These are phyloP conservation scores for Didymella lethalis DNA, from an alignment of 2,329 filamentous ascomycete genomes.

Conservation along the genomic window DNA sequence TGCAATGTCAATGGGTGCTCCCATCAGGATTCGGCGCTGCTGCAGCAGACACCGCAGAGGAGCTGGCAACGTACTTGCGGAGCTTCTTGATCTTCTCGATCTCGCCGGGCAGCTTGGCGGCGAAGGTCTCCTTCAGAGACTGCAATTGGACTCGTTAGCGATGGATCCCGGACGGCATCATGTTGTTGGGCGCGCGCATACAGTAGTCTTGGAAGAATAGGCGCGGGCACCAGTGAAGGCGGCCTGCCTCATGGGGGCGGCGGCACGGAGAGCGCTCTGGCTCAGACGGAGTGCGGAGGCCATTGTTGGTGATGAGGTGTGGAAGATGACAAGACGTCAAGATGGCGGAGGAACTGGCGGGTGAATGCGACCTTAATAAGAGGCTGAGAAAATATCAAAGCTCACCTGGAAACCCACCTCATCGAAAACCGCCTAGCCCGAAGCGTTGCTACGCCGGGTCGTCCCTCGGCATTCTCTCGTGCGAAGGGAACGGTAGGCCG, in stretches of 20 bases:
- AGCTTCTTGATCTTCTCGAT: slow-evolving; percentile 99
- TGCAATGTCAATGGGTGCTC: slow-evolving; percentile 40
- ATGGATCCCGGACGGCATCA: slow-evolving; percentile 15
- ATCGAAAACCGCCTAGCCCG: slow-evolving; percentile 12
- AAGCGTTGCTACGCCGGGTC: slow-evolving; percentile 4
- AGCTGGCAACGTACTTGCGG: slow-evolving; percentile 72
- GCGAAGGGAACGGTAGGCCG: slow-evolving; percentile 10
- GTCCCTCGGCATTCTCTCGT: slow-evolving; percentile 12
- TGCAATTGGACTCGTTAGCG: slow-evolving; percentile 55
- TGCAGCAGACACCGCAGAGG: background rate
- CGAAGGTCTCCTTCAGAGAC: slow-evolving; percentile 98
- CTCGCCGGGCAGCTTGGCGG: slow-evolving; percentile 93
- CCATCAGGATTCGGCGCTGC: background rate
- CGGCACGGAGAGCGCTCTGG: slow-evolving; percentile 80
- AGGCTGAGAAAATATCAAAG: slow-evolving; percentile 36
- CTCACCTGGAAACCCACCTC: slow-evolving; percentile 1
- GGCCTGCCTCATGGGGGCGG: slow-evolving; percentile 69
- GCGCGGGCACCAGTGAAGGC: slow-evolving; percentile 85
- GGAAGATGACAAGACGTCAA: slow-evolving; percentile 31
- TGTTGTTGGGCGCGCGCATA: slow-evolving; percentile 53
- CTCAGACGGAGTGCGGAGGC: slow-evolving; percentile 82
- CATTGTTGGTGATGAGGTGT: slow-evolving; percentile 66
- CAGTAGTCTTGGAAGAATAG: slow-evolving; percentile 94
- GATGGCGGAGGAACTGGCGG: slow-evolving; percentile 47
- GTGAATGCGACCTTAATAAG: slow-evolving; percentile 41